Percentiles rank a stretch among this genome's conserved stretches.
Evolutionary conservation across 116 monocot species (phyloP).

Genomic region (Phalaenopsis hybrid): DNA sequence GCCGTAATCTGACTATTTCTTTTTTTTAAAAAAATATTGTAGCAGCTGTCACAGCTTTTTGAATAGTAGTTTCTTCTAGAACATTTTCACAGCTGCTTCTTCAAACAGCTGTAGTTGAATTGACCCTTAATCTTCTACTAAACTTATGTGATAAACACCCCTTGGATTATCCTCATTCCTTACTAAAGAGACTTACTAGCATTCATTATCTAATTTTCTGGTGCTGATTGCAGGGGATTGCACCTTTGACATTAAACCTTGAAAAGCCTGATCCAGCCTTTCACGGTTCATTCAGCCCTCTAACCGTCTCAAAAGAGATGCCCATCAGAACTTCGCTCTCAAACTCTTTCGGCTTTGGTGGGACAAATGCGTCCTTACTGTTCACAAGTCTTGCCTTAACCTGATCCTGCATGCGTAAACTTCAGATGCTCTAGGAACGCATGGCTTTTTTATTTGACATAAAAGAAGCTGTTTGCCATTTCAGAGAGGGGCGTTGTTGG

Average conservation of each 20-base stretch:
- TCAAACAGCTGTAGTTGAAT: not conserved
- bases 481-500: too few species aligned
- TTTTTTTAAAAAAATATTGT: not conserved
- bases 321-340: conserved; percentile 75
- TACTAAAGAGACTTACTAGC: not conserved
- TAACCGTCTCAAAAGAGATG: conserved; percentile 45
- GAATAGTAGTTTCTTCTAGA: not conserved
- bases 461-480: too few species aligned
- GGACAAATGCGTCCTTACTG: conserved; percentile 82
- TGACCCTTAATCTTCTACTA: not conserved
- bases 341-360: conserved; percentile 98
- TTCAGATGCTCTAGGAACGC: not conserved
- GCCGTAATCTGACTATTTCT: not conserved
- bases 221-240: conserved; percentile 54
- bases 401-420: not conserved
- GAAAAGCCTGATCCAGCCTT: conserved; percentile 64
- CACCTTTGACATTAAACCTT: conserved; percentile 77
- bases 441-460: too few species aligned
- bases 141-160: too few species aligned
- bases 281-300: conserved; percentile 47
- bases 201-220: not conserved
- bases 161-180: too few species aligned
- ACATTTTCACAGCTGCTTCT: not conserved
- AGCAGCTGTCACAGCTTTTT: not conserved
- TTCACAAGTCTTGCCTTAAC: conserved; percentile 41